Evolutionary conservation across 306 rosid genomes (phyloP), one percentile per base, ranked within the genome.

Genomic region (Vigna hirtella): DNA sequence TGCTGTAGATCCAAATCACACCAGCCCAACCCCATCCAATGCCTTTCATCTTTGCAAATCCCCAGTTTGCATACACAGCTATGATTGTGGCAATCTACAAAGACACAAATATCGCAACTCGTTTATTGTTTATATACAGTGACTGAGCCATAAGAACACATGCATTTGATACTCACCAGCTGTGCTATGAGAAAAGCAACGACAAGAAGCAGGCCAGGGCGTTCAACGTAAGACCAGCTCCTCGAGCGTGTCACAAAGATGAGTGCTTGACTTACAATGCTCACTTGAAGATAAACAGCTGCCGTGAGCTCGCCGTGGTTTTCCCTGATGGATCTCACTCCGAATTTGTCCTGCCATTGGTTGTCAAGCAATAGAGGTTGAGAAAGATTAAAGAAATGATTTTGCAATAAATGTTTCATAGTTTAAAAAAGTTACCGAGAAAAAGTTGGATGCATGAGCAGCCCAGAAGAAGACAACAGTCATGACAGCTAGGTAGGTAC

Each of bases 11-110:
- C 98, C 97, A 93, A 68, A 93, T 90, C 2, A 93, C 82, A 22
- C 89, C 98, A 5, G 98, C 98, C 98, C 98, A 93, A 47, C 96
- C 90, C 98, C 98, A 93, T 34, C 98, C 97, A 53, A 91, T 81
- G 6, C 94, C 97, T n/a, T 63, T 48, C 7, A 93, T 86, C 9
- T 81, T 73, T 38, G 98, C 98, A 74, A 93, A 93, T 2, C 4
- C 73, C 98, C 96, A 91, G n/a, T 91, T 55, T 43, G 89, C 93
- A 65, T 90, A 93, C 78, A 91, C 98, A 30, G 98, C 93, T 43
- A 93, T 89, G 7, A 90, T 0, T 1, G 98, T 93, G 18, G 98
- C 97, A 34, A 88, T 45, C 98, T 89, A 62, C 32, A 3, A 58
- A 70, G 26, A 53, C 8, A 77, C 32, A 61, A 43, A 26, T 28